A percentile compares a stretch with the other conserved stretches of the same genome.
phyloP scores from a whole-genome alignment of 2,329 filamentous ascomycete genomes.

The Trichocomaceae sp. region DNA sequence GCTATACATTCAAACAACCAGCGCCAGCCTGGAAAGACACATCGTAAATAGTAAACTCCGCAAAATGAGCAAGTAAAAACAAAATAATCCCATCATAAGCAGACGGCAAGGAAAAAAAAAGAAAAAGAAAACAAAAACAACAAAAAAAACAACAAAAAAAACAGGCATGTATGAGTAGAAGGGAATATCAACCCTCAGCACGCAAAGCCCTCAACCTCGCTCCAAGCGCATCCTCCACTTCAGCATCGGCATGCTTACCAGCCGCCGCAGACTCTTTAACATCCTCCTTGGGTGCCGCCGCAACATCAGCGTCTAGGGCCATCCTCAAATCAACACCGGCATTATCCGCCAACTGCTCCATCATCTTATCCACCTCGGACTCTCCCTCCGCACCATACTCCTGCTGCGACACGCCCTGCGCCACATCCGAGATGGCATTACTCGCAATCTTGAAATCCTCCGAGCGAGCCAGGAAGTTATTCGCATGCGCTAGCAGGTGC shows the following conservation, averaged over 20 bases:
- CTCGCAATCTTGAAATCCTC: constrained; percentile 42
- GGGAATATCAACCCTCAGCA: constrained; percentile 26
- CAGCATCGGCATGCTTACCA: constrained; percentile 26
- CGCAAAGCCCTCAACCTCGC: constrained; percentile 36
- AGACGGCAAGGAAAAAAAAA: no score
- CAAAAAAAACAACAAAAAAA: no score
- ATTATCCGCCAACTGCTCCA: constrained; percentile 41
- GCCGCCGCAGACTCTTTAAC: constrained; percentile 30
- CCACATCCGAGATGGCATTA: constrained; percentile 37
- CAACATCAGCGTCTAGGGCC: constrained; percentile 33
- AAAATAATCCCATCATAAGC: no score
- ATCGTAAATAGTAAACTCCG: not conserved
- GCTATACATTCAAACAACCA: not conserved
- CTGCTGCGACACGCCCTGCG: constrained; percentile 36
- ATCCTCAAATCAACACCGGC: constrained; percentile 38
- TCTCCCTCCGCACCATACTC: constrained; percentile 41
- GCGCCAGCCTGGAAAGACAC: not conserved
- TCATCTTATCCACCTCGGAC: constrained; percentile 36
- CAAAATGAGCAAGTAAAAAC: not conserved
- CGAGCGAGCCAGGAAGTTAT: constrained; percentile 36
- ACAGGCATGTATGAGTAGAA: not conserved
- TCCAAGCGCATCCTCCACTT: constrained; percentile 37
- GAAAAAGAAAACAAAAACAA: no score
- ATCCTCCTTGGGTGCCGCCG: constrained; percentile 35
- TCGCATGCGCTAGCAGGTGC: constrained; percentile 36